Evolutionary conservation across 257 asterid species (phyloP), one percentile per base, ranked within the genome.

Genomic region (Plantago elongata): DNA sequence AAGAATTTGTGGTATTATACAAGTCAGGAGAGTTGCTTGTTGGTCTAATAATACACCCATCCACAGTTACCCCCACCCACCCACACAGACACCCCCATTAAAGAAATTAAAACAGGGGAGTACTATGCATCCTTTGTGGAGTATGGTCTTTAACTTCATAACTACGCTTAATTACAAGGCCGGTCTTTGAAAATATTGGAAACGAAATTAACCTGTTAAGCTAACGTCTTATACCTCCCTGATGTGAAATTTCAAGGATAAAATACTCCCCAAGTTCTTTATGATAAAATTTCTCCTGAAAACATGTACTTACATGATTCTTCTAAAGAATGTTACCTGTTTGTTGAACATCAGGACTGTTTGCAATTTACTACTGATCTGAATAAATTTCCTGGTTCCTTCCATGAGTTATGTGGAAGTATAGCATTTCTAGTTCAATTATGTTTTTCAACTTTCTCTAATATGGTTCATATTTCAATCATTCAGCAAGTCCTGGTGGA

Each of bases 401-500:
- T 3, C 30, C 22, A 14, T 15, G 12, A 50, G 11, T 27, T 27
- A 14, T 50, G 11, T 9, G 4, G 1, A n/a, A 51, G 1, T 51
- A 9, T 51, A n/a, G 54, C 5, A 18, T 18, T 18, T 49, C n/a
- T 18, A 34, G 0, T 22, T 22, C 27, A 22, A 22, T 30, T 64
- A 13, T 63, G 45, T 54, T n/a, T 42, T 62, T 67, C 13, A 2
- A 22, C 7, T 17, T 52, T n/a, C 7, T n/a, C 5, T 17, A 17
- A 22, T 52, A 18, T 52, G 11, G 15, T 52, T 52, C 40, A 15
- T 54, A 16, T 54, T 54, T 12, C 43, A 11, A 18, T 37, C 18
- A 4, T 54, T 61, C 80, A 92, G 99, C 92, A 87, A 84, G 84
- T 92, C 40, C 66, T 89, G 75, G 72, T 78, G 80, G 96, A 89